A percentile compares a stretch with the other conserved stretches of the same genome.
These are phyloP conservation scores for Austroboletus festivus DNA, from an alignment of 768 basidiomycete species.

Conservation along the genomic window DNA sequence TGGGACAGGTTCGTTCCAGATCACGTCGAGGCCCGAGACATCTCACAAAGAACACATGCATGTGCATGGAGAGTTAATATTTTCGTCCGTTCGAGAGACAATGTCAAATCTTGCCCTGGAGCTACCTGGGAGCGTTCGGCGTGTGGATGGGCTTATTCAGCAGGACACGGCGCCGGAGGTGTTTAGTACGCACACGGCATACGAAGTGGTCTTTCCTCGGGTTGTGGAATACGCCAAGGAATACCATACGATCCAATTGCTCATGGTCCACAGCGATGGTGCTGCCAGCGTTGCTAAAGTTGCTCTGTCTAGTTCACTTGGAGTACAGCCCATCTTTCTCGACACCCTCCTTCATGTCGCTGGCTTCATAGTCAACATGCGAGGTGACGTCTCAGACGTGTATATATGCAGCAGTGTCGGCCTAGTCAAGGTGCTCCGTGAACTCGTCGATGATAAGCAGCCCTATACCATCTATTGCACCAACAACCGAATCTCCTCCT, in stretches of 20 bases:
- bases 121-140: slow-evolving; percentile 35
- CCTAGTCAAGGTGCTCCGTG: slow-evolving; percentile 44
- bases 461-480: slow-evolving; percentile 53
- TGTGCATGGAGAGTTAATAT: slow-evolving; percentile 44
- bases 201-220: slow-evolving; percentile 66
- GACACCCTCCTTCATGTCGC: slow-evolving; percentile 69
- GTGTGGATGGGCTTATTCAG: slow-evolving; percentile 30
- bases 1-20: slow-evolving; percentile 40
- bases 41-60: slow-evolving; percentile 38
- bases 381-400: slow-evolving; percentile 46
- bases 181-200: slow-evolving; percentile 54
- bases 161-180: slow-evolving; percentile 36
- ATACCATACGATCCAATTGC: slow-evolving; percentile 55
- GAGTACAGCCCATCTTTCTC: slow-evolving; percentile 54
- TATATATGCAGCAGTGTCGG: slow-evolving; percentile 63
- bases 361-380: slow-evolving; percentile 66
- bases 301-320: slow-evolving; percentile 40
- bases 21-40: slow-evolving; percentile 40
- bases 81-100: slow-evolving; percentile 32
- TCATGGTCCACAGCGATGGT: slow-evolving; percentile 47
- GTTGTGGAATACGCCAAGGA: slow-evolving; percentile 59
- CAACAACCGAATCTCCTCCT: slow-evolving; percentile 41
- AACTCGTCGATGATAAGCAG: slow-evolving; percentile 38
- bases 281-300: slow-evolving; percentile 53
- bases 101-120: slow-evolving; percentile 37